phyloP scores from a whole-genome alignment of 129 eudicot species.

The Calendula officinalis region DNA sequence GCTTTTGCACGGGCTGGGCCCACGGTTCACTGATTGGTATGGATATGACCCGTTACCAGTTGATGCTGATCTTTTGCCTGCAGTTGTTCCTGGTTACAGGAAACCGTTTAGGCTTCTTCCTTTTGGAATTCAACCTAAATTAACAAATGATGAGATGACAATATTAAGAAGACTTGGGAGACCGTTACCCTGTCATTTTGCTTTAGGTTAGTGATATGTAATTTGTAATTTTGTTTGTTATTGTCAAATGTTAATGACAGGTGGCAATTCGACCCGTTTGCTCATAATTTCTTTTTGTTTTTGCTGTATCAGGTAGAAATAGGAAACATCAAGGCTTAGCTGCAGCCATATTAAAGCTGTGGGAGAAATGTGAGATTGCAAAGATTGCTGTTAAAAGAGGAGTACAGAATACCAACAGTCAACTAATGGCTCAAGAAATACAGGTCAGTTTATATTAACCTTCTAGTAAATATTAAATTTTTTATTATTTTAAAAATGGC shows the following conservation, averaged over 20 bases:
- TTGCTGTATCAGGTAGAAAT: slow-evolving; percentile 67
- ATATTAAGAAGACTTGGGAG: slow-evolving; percentile 78
- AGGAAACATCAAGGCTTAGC: slow-evolving; percentile 91
- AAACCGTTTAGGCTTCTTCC: slow-evolving; percentile 95
- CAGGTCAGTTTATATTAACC: slow-evolving; percentile 48
- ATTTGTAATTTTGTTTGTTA: slow-evolving; percentile 5
- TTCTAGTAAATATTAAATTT: too few species aligned
- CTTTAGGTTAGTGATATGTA: slow-evolving; percentile 53
- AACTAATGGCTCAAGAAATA: slow-evolving; percentile 82
- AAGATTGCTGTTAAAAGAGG: slow-evolving; percentile 95
- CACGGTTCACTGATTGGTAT: slow-evolving; percentile 94
- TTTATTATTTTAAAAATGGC: background rate
- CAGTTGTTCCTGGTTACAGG: slow-evolving; percentile 67
- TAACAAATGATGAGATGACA: slow-evolving; percentile 96
- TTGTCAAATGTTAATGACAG: background rate
- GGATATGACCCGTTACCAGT: slow-evolving; percentile 89
- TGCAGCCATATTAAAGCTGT: slow-evolving; percentile 75
- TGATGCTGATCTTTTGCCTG: slow-evolving; percentile 98
- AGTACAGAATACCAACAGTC: slow-evolving; percentile 85
- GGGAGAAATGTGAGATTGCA: slow-evolving; percentile 99
- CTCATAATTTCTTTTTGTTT: background rate
- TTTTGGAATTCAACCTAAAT: slow-evolving; percentile 71
- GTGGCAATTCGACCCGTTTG: slow-evolving; percentile 3
- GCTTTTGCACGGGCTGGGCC: slow-evolving; percentile 87
- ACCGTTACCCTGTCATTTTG: slow-evolving; percentile 94